A percentile compares a stretch with the other conserved stretches of the same genome.
phyloP scores from a whole-genome alignment of 176 grass and related monocot species.

The Triticum dicoccoides region DNA sequence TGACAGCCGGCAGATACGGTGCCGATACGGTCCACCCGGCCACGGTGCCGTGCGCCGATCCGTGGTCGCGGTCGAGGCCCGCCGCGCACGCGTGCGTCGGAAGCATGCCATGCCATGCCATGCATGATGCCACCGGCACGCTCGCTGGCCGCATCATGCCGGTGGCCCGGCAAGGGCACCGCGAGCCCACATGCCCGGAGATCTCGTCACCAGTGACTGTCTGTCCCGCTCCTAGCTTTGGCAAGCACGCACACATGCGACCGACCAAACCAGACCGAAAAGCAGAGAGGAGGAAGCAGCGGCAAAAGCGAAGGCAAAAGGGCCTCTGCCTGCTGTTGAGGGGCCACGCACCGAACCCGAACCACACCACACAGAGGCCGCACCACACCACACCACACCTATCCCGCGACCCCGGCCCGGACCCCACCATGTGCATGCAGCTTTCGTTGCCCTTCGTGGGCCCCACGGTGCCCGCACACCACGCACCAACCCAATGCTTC shows the following conservation, averaged over 20 bases:
- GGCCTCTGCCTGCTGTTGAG: background rate
- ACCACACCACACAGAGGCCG: background rate
- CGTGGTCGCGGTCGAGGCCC: background rate
- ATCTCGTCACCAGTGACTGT: background rate
- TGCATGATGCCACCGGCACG: background rate
- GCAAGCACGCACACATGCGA: background rate
- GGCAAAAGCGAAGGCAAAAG: background rate
- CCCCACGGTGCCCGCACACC: background rate
- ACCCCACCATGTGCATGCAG: slow-evolving; percentile 40
- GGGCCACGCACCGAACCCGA: background rate
- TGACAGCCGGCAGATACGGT: background rate
- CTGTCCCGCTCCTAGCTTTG: background rate
- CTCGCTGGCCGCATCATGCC: background rate
- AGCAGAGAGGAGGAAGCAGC: background rate
- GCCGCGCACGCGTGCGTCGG: background rate
- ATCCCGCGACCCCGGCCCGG: background rate
- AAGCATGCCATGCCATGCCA: background rate
- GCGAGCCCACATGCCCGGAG: background rate
- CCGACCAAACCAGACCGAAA: background rate
- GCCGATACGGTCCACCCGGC: background rate
- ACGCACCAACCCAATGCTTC: background rate
- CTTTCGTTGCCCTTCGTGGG: background rate
- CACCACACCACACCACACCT: background rate
- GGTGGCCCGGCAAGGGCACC: background rate
- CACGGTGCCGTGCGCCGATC: background rate